Base-by-base conservation (phyloP, 257 asterid genomes). In the Solanum ossicruentum region DNA sequence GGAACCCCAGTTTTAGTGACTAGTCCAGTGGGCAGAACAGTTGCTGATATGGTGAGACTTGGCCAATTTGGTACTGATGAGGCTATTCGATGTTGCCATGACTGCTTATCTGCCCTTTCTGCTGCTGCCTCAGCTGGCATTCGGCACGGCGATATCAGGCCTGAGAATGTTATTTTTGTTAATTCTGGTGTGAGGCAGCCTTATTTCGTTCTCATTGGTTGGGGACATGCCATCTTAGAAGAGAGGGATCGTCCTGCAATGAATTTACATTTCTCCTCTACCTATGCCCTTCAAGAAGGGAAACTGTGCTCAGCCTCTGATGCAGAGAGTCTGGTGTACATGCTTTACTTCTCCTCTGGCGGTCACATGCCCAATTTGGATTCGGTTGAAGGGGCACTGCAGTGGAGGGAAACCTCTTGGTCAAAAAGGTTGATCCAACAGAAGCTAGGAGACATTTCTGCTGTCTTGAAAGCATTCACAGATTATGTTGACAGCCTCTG, bases 201-300 rank as follows among this genome's bases (percentile, higher is more conserved):
- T 41, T 91, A 92, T 86, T 95, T 90, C 41, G 93, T 92, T 81
- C 92, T 97, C 58, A 90, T 93, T 57, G 98, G 98, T 58, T 97
- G 99, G 99, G 99, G 99, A 28, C 99, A 93, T 86, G 99, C 98
- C 45, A 90, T 97, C 88, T 88, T 97, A 84, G 99, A 97, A 87
- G 99, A 97, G 83, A 90, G 98, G 85, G 98, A 97, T 56, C 97
- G 98, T 32, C 97, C 99, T 41, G 96, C 92, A 6, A 84, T 97
- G 88, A 95, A 93, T 87, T 97, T 97, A 87, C 99, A 91, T 88
- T 97, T 90, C 89, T 97, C 99, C 49, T 97, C 99, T 2, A 97
- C 99, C 36, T 93, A 93, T 89, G 98, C 98, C 43, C 98, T 97
- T 77, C 98, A 97, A 85, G 98, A 97, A 80, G 99, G 99, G 75